Evolutionary conservation across 345 rosid species (phyloP).

Genomic region (Brassica juncea): DNA sequence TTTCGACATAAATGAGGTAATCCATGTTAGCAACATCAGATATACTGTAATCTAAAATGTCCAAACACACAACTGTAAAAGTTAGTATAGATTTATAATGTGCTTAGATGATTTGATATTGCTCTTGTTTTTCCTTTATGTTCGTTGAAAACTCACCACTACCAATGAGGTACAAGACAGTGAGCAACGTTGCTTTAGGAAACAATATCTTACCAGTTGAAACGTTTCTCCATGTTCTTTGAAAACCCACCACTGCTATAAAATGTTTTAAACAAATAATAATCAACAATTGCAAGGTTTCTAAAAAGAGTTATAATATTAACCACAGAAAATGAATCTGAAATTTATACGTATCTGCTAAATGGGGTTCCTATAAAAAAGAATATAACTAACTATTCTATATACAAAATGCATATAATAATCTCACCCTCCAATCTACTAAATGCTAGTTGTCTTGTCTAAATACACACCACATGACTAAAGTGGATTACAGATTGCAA

Average conservation of each 20-base stretch:
- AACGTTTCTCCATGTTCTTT: neutral
- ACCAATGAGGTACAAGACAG: neutral
- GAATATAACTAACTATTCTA: neutral
- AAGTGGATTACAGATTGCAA: slow-evolving; percentile 40
- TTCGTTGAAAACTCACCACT: neutral
- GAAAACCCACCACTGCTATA: neutral
- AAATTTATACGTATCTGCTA: neutral
- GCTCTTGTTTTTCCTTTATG: neutral
- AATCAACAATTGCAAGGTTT: neutral
- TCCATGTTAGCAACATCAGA: neutral
- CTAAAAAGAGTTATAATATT: neutral
- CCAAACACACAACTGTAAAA: neutral
- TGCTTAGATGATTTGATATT: slow-evolving; percentile 4
- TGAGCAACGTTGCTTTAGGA: neutral
- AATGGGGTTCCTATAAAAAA: neutral
- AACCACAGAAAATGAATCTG: neutral
- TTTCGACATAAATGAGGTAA: neutral
- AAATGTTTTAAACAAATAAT: neutral
- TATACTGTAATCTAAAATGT: neutral
- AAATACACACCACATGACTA: slow-evolving; percentile 32
- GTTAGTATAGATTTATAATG: neutral
- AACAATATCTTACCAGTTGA: neutral
- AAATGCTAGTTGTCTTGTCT: slow-evolving; percentile 35
- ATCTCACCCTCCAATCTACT: slow-evolving; percentile 10
- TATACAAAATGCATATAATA: neutral